Evolutionary conservation across 805 yeast species (phyloP), one percentile per base, ranked within the genome.

Genomic region (Candida maesae): DNA sequence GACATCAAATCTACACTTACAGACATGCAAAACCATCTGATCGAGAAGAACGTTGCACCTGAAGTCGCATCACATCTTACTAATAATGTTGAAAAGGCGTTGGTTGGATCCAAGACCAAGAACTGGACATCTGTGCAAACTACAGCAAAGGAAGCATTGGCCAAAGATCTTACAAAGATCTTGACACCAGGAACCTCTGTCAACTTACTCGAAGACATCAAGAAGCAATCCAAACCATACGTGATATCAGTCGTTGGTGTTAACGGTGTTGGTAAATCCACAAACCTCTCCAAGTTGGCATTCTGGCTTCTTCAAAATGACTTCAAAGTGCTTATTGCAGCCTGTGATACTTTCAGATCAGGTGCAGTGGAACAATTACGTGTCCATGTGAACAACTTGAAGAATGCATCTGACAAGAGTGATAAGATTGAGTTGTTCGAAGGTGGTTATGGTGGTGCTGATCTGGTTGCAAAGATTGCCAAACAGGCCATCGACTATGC

Each of bases 341-440:
- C 99, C 0, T 91, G 98, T 66, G 99, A 91, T 66, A 93, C 99
- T 1, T 91, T 91, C 67, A 76, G 99, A 64, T 87, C 96, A 1
- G 99, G 99, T 38, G 99, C 99, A 1, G 97, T 91, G n/a, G 98
- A 91, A 61, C 99, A 91, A 65, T 70, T 91, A 46, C 79, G 93
- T 51, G 96, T 90, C 2, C 99, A 91, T 65, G 98, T 91, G 2
- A 81, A 81, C 46, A 86, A 93, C 55, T 68, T 91, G 47, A 76
- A 81, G 39, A 79, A 79, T 47, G 68, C 90, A 31, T 81, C 87
- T 24, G 75, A 72, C 24, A 74, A 72, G 35, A 61, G 73, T 4
- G 64, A 64, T 17, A 63, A 60, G 31, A 54, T 64, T 21, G 96
- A 89, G 59, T 66, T 91, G 25, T 91, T 84, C 60, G 95, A 89